Percentiles rank a stretch among this genome's conserved stretches.
Evolutionary conservation across 2,329 filamentous ascomycete species (phyloP).

Genomic region (Colletotrichum sublineola): DNA sequence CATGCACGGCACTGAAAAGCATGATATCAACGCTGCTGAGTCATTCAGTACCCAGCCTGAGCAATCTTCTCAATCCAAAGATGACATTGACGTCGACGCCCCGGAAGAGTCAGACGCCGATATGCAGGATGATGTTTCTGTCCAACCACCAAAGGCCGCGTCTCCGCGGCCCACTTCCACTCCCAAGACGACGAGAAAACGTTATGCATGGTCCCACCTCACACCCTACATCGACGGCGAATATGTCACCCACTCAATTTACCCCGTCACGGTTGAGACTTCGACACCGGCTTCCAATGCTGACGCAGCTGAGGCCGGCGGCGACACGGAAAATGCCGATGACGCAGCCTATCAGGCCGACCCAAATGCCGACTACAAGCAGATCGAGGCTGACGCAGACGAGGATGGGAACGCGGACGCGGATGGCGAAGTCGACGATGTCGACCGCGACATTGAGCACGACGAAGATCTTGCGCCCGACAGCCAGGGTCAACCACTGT

Average conservation of each 20-base stretch:
- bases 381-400: conserved; percentile 45
- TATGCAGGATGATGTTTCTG: not conserved
- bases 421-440: conserved; percentile 48
- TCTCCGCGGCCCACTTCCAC: conserved; percentile 9
- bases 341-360: conserved; percentile 27
- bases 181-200: conserved; percentile 12
- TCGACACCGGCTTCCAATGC: conserved; percentile 45
- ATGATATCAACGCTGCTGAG: conserved; percentile 6
- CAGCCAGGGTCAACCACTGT: conserved; percentile 27
- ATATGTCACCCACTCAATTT: conserved; percentile 53
- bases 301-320: conserved; percentile 24
- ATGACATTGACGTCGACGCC: conserved; percentile 31
- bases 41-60: conserved; percentile 6
- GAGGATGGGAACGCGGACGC: conserved; percentile 46
- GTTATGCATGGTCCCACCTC: conserved; percentile 54
- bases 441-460: conserved; percentile 36
- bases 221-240: conserved; percentile 58
- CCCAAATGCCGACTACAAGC: conserved; percentile 37
- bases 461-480: conserved; percentile 41
- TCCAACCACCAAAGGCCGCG: conserved; percentile 41
- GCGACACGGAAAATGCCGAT: conserved; percentile 36
- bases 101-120: conserved; percentile 16
- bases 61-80: not conserved
- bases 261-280: conserved; percentile 32
- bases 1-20: not conserved